Evolutionary conservation across 345 rosid genomes (phyloP), one percentile per base, ranked within the genome.

Genomic region (Citrus maxima): DNA sequence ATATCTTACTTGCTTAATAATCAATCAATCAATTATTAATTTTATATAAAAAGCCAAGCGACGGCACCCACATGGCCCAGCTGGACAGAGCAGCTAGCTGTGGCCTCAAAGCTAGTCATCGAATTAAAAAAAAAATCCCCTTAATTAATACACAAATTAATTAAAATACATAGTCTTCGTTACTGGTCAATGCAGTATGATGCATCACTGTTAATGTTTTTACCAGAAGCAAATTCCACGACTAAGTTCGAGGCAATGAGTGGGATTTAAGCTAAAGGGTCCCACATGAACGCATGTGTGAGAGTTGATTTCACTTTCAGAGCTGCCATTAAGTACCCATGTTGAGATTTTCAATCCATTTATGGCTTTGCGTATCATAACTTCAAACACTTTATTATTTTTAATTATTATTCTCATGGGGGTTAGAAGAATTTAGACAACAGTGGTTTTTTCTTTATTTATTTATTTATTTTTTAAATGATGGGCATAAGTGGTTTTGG

Each of bases 261-360:
- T 88, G 80, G 85, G 92, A 84, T 84, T 71, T 70, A 87, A 88
- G 94, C 85, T 37, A 75, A 76, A 74, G 35, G 95, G 85, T 77
- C 92, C 97, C 95, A 88, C 94, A 76, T 82, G 85, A 25, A 51
- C 82, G 82, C 81, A 84, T 85, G 89, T 80, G 85, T 73, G 18
- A 4, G 60, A 65, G 38, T 79, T 58, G 81, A 67, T 78, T 82
- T 78, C 84, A 66, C 68, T 80, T 82, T 78, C 84, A 66, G 79
- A 40, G 60, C 56, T 64, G 80, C 78, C 83, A 81, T 82, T 76
- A 78, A 77, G 80, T 34, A 74, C 77, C 78, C 70, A 60, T 73
- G 82, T 84, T 81, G 79, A 80, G 82, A 66, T 80, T 74, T 83
- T 87, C 59, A 68, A 82, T 66, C 80, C 76, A 42, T 76, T 74